Conservation (phyloP, 805 yeast genomes). For the Sugiyamaella floridensis region DNA sequence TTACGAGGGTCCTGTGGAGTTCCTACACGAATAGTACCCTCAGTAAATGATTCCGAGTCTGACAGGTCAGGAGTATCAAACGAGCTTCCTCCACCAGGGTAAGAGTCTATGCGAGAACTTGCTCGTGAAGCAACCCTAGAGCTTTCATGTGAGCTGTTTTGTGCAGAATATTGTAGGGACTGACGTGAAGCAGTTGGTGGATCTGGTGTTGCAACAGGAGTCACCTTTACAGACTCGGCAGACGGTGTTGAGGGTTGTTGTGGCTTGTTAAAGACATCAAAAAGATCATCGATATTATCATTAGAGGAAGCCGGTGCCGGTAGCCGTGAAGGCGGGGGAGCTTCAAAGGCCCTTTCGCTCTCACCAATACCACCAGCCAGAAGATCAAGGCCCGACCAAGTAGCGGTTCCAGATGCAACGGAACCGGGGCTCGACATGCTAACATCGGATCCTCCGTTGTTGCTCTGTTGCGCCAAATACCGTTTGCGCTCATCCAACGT, state of each 20-base stretch:
- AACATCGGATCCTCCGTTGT: neutral
- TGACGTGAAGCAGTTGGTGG: neutral
- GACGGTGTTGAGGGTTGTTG: conserved; percentile 8
- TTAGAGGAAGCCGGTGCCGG: neutral
- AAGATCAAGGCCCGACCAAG: conserved; percentile 27
- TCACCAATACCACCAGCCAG: conserved; percentile 15
- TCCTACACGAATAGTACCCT: neutral
- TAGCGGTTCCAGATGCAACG: conserved; percentile 3
- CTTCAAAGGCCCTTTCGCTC: conserved; percentile 1
- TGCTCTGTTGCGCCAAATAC: neutral
- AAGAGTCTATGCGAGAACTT: neutral
- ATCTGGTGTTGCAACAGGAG: neutral
- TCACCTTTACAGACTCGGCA: neutral
- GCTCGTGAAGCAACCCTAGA: neutral
- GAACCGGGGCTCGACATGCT: conserved; percentile 5
- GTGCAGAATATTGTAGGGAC: neutral
- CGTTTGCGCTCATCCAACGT: conserved; percentile 29
- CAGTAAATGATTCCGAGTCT: neutral
- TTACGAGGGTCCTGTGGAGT: neutral
- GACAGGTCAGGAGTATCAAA: neutral
- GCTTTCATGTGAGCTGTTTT: neutral
- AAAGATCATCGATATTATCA: conserved; percentile 18
- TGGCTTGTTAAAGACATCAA: conserved; percentile 22
- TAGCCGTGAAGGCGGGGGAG: conserved; percentile 1
- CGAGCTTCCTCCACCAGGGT: neutral